Conservation (phyloP, 306 rosid genomes). For the Alnus glutinosa region DNA sequence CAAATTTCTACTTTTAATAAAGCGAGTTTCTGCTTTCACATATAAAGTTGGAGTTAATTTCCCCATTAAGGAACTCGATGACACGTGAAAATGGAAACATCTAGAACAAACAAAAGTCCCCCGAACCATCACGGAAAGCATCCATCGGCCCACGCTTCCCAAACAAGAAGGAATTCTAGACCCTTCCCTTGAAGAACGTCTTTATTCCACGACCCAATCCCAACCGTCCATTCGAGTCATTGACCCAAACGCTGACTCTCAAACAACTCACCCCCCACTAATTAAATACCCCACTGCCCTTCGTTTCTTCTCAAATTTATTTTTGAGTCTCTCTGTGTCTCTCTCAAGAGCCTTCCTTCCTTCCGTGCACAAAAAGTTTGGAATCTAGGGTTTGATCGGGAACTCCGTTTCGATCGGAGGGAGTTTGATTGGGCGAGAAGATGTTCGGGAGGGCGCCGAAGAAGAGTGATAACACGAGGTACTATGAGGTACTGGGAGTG, state of each 20-base stretch:
- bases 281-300: neutral
- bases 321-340: neutral
- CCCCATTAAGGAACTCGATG: neutral
- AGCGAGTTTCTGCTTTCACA: too few relatives aligned
- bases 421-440: conserved; percentile 6
- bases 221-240: conserved; percentile 20
- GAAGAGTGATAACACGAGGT: conserved; percentile 71
- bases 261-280: neutral
- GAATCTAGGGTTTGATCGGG: neutral
- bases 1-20: too few relatives aligned
- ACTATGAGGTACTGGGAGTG: conserved; percentile 75
- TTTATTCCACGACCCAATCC: conserved; percentile 4
- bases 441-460: conserved; percentile 80
- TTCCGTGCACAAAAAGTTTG: neutral
- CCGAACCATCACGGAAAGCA: neutral
- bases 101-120: conserved; percentile 25
- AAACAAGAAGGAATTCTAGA: conserved; percentile 32
- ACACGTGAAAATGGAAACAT: conserved; percentile 25
- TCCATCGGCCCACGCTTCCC: conserved; percentile 29
- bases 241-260: neutral
- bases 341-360: neutral
- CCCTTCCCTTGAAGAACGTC: conserved; percentile 27
- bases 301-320: too few relatives aligned
- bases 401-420: conserved; percentile 12
- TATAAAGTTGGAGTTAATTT: too few relatives aligned